A percentile compares a stretch with the other conserved stretches of the same genome.
These are phyloP conservation scores for Aureobasidium sp. DNA, from an alignment of 2,329 filamentous ascomycete species.

Conservation along the genomic window DNA sequence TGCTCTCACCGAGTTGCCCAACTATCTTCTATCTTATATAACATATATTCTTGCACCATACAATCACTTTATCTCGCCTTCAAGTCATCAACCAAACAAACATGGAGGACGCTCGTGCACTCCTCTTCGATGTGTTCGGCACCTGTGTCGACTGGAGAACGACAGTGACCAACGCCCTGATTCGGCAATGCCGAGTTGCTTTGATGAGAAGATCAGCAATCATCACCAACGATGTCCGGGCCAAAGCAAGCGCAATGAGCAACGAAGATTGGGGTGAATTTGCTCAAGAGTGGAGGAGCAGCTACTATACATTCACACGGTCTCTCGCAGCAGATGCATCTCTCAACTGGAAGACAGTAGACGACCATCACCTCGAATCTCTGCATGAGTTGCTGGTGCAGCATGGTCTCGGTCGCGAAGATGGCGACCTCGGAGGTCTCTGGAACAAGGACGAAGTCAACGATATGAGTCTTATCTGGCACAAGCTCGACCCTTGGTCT, in stretches of 20 bases:
- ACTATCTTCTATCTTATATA: not conserved
- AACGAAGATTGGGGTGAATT: conserved; percentile 53
- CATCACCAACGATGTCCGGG: conserved; percentile 39
- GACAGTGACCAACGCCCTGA: conserved; percentile 53
- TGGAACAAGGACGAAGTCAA: conserved; percentile 40
- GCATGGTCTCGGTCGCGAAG: conserved; percentile 27
- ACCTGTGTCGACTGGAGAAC: conserved; percentile 73
- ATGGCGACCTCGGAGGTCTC: conserved; percentile 33
- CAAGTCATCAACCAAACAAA: not conserved
- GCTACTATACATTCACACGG: conserved; percentile 39
- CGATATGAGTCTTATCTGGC: conserved; percentile 55
- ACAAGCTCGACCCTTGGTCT: conserved; percentile 59
- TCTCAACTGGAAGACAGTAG: conserved; percentile 56
- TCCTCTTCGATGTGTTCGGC: conserved; percentile 70
- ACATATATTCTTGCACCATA: not conserved
- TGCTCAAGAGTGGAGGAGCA: conserved; percentile 63
- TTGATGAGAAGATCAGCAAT: conserved; percentile 39
- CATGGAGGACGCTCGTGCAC: conserved; percentile 40
- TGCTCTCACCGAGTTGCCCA: not conserved
- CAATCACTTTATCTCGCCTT: not conserved
- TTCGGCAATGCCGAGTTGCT: conserved; percentile 37
- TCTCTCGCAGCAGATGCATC: conserved; percentile 39
- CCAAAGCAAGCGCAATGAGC: conserved; percentile 43
- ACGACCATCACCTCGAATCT: conserved; percentile 59
- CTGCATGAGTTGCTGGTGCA: conserved; percentile 49